phyloP scores from a whole-genome alignment of 148 eudicot species.

The Vaccinium corymbosum region DNA sequence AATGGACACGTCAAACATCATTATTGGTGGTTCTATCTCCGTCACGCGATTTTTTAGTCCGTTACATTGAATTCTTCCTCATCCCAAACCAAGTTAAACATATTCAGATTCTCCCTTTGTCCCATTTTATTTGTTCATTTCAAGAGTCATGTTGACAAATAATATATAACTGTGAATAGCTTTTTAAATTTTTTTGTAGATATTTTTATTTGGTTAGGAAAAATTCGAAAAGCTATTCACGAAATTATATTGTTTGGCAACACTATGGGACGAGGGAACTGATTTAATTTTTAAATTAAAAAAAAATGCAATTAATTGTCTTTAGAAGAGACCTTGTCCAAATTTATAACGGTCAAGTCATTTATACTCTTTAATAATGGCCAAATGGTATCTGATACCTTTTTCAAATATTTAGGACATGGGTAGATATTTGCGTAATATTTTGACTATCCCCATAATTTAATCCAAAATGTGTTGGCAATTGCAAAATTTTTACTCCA shows the following conservation, averaged over 20 bases:
- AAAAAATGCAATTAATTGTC: not conserved
- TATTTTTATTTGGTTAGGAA: not conserved
- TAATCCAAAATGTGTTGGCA: not conserved
- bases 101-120: not conserved
- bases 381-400: not conserved
- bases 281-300: not conserved
- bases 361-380: not conserved
- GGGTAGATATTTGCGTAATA: conserved; percentile 1
- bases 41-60: not conserved
- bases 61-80: not conserved
- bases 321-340: not conserved
- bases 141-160: not conserved
- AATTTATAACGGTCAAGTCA: not conserved
- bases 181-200: not conserved
- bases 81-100: not conserved
- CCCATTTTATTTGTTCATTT: not conserved
- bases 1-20: not conserved
- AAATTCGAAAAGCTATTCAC: not conserved
- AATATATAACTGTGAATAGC: not conserved
- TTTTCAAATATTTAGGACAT: not conserved
- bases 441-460: not conserved
- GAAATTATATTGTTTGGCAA: not conserved
- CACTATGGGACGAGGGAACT: not conserved
- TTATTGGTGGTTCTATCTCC: not conserved
- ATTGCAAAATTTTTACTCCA: not conserved